Conservation (phyloP, 148 eudicot species). For the Polygonum aviculare region DNA sequence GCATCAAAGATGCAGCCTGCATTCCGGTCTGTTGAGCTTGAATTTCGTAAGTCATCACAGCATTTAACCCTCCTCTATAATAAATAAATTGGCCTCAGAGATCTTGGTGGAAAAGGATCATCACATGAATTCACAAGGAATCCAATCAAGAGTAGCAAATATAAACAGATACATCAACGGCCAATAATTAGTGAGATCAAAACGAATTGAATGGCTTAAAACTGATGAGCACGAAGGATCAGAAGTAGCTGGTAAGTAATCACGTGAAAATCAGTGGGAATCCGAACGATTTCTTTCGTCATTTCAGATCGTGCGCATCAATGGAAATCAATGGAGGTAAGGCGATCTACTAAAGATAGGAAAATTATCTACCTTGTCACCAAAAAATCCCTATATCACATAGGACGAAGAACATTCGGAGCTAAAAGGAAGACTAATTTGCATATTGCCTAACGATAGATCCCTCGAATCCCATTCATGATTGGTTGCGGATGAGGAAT, state of each 20-base stretch:
- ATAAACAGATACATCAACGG: no score
- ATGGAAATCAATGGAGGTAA: not conserved
- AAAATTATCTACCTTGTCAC: slow-evolving; percentile 6
- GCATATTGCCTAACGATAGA: slow-evolving; percentile 3
- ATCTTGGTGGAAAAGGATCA: not conserved
- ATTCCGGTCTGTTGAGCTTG: slow-evolving; percentile 93
- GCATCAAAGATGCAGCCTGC: slow-evolving; percentile 28
- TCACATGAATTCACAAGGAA: not conserved
- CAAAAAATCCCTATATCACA: slow-evolving; percentile 2
- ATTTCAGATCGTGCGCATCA: not conserved
- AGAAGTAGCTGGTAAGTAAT: slow-evolving; percentile 13
- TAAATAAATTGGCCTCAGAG: no score
- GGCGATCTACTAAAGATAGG: not conserved
- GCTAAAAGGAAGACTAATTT: not conserved
- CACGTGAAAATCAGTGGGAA: slow-evolving; percentile 5
- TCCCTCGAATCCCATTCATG: not conserved
- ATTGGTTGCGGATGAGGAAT: not conserved
- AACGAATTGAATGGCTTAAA: no score
- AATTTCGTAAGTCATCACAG: slow-evolving; percentile 52
- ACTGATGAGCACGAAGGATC: not conserved
- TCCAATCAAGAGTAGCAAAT: no score
- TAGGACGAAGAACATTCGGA: not conserved
- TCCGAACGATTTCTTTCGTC: slow-evolving; percentile 13
- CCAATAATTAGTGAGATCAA: no score
- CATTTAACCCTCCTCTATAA: slow-evolving; percentile 10